phyloP scores from a whole-genome alignment of 1,284 basidiomycete species.

The Pisolithus thermaeus region DNA sequence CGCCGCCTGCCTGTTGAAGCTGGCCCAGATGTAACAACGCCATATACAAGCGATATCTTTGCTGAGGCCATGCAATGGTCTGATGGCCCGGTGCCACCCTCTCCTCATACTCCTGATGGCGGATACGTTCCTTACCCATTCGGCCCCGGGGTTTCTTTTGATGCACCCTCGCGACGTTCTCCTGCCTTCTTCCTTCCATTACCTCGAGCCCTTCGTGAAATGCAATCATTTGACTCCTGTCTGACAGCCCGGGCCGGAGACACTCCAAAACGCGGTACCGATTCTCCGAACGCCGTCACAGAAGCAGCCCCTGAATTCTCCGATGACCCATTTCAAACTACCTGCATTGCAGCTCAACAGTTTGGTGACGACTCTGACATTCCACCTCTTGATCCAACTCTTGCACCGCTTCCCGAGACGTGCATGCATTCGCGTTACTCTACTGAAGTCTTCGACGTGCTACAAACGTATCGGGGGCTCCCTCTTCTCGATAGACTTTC shows the following conservation, averaged over 20 bases:
- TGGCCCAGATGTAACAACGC: constrained; percentile 12
- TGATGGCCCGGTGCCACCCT: constrained; percentile 29
- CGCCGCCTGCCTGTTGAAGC: constrained; percentile 27
- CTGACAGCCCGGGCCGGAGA: constrained; percentile 58
- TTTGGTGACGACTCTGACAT: constrained; percentile 26
- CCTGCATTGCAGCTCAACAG: constrained; percentile 21
- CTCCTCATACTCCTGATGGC: constrained; percentile 27
- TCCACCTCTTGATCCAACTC: constrained; percentile 17
- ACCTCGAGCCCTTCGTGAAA: constrained; percentile 57
- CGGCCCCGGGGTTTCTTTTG: constrained; percentile 55
- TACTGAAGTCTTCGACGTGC: constrained; percentile 69
- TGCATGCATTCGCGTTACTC: constrained; percentile 58
- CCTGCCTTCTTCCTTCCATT: constrained; percentile 32
- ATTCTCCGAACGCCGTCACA: not conserved
- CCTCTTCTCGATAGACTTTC: constrained; percentile 60
- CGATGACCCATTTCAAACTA: constrained; percentile 12
- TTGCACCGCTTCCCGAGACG: constrained; percentile 36
- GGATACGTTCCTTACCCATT: constrained; percentile 50
- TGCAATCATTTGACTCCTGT: constrained; percentile 78
- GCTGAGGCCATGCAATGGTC: constrained; percentile 61
- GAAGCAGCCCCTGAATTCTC: not conserved
- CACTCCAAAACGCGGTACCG: constrained; percentile 14
- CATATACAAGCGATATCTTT: constrained; percentile 50
- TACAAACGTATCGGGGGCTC: constrained; percentile 75
- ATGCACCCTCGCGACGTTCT: constrained; percentile 46